Percentiles rank a stretch among this genome's conserved stretches.
Evolutionary conservation across 345 rosid species (phyloP).

Genomic region (Dovyalis caffra): DNA sequence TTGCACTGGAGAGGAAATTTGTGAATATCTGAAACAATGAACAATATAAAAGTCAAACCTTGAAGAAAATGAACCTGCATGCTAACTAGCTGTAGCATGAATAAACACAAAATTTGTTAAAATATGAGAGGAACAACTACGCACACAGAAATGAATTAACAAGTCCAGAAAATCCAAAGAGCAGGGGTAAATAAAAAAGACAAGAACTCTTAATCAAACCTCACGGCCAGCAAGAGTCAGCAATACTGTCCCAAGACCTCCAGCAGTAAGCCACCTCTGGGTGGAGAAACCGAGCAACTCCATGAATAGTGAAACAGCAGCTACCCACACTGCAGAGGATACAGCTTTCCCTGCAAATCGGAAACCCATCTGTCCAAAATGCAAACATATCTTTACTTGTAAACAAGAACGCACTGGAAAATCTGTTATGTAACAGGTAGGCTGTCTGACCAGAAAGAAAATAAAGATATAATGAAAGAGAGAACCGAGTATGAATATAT

Average conservation of each 20-base stretch:
- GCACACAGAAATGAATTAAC: not conserved
- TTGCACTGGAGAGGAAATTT: constrained; percentile 85
- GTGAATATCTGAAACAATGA: constrained; percentile 72
- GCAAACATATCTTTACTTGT: constrained; percentile 6
- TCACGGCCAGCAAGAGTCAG: constrained; percentile 98
- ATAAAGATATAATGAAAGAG: not conserved
- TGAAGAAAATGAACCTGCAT: not conserved
- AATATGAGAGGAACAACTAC: not conserved
- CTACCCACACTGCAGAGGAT: constrained; percentile 90
- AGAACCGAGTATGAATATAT: not conserved
- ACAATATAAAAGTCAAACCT: not conserved
- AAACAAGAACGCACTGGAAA: not conserved
- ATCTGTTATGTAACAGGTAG: not conserved
- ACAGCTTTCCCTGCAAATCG: constrained; percentile 90
- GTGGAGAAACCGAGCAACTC: constrained; percentile 92
- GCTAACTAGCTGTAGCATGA: not conserved
- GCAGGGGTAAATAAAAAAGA: not conserved
- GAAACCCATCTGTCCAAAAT: constrained; percentile 73
- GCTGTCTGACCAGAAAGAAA: not conserved
- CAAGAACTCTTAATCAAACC: constrained; percentile 33
- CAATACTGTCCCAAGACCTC: constrained; percentile 95
- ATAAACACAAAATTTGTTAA: not conserved
- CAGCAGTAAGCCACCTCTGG: constrained; percentile 95
- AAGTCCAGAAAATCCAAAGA: not conserved
- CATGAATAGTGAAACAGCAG: constrained; percentile 88